phyloP scores from a whole-genome alignment of 352 stramenopile species.

The Phytopythium helicoides region DNA sequence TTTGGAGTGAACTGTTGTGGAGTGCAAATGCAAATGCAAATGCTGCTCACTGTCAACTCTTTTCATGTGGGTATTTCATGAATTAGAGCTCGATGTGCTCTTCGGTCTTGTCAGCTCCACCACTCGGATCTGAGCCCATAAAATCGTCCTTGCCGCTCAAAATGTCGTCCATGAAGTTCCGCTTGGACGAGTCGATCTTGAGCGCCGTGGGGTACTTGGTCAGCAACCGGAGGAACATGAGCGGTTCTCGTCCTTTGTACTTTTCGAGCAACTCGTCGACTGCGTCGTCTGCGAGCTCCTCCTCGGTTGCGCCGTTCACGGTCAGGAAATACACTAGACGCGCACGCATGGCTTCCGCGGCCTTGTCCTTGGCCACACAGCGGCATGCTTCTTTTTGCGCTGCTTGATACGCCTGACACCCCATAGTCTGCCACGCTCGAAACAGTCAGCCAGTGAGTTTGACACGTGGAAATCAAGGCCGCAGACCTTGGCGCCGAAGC shows the following conservation, averaged over 20 bases:
- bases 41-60: no score
- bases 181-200: conserved; percentile 38
- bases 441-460: not conserved
- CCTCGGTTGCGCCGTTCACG: conserved; percentile 30
- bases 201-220: conserved; percentile 62
- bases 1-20: not conserved
- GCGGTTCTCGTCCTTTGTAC: conserved; percentile 60
- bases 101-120: not conserved
- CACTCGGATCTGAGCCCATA: not conserved
- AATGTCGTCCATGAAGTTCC: conserved; percentile 62
- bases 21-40: no score
- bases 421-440: conserved; percentile 42
- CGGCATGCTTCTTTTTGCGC: conserved; percentile 69
- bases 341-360: conserved; percentile 23
- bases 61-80: no score
- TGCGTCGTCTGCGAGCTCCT: conserved; percentile 30
- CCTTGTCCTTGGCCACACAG: conserved; percentile 40
- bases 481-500: conserved; percentile 50
- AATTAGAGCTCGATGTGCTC: conserved; percentile 4
- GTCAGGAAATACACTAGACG: conserved; percentile 62
- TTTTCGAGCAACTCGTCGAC: conserved; percentile 59
- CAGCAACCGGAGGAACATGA: conserved; percentile 59
- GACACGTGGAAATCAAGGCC: not conserved
- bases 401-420: conserved; percentile 59
- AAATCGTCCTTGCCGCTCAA: conserved; percentile 11